Evolutionary conservation across 306 rosid species (phyloP).

Genomic region (Cicer judaicum): DNA sequence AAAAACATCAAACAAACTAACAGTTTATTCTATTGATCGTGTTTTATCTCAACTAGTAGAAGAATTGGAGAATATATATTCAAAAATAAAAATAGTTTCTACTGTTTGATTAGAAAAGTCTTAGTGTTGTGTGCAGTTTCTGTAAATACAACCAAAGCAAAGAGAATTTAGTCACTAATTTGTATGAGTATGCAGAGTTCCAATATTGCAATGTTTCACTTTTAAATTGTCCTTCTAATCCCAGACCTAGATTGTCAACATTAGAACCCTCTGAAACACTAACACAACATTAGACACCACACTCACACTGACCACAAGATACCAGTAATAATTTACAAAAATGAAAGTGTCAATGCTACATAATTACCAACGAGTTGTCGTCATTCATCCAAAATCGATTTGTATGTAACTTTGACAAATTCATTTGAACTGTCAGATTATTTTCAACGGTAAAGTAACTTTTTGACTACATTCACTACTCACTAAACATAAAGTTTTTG

Average conservation of each 20-base stretch:
- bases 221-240: slow-evolving; percentile 6
- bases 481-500: neutral
- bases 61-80: neutral
- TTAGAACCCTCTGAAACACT: neutral
- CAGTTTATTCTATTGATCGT: neutral
- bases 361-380: neutral
- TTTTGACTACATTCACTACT: neutral
- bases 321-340: neutral
- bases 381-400: neutral
- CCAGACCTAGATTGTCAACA: neutral
- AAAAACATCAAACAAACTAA: too few species aligned
- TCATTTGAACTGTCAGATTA: neutral
- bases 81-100: neutral
- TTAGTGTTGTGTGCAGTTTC: neutral
- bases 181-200: neutral
- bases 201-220: slow-evolving; percentile 6
- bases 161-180: neutral
- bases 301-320: neutral
- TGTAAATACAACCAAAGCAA: neutral
- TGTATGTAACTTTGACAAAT: neutral
- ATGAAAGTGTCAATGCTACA: neutral
- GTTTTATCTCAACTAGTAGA: neutral
- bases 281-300: neutral
- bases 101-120: neutral
- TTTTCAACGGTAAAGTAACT: neutral